Base-by-base conservation (phyloP, 2,329 filamentous ascomycete species). In the Alternaria incomplexa region DNA sequence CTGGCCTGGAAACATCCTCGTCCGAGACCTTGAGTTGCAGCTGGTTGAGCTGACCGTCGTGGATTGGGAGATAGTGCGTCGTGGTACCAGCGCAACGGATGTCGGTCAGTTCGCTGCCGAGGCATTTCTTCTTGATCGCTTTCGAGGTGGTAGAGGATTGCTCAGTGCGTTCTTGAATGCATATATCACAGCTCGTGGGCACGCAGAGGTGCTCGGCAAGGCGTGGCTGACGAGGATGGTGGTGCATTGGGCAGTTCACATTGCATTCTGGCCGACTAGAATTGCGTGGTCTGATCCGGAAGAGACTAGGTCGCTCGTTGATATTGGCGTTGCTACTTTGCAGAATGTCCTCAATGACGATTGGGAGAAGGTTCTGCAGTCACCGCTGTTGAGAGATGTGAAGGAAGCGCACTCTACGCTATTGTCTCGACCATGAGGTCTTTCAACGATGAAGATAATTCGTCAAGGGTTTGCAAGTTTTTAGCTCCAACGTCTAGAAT, bases 31-130 rank as follows among this genome's bases (percentile, higher is more conserved):
- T n/a, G 45, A 40, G 6, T 22, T 40, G 3, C 40, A 52, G 10
- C 5, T 63, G 0, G 26, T 57, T 4, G 55, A 65, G 5, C 50
- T 80, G 6, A 80, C 74, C 1, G 51, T 81, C 10, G 73, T 77
- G 9, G 78, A 81, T 45, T 81, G 78, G 78, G 78, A 81, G 52
- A 75, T 78, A 54, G 67, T 67, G 1, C 68, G 79, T 3, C 65
- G 75, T 3, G 80, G 79, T 5, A 73, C 55, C 4, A 72, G 72
- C 13, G 79, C 78, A 8, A 80, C 78, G 8, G 79, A 81, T 58
- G 73, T 79, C 1, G 79, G 69, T 3, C 79, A 80, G 43, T 81
- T 81, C 54, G 73, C 75, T 15, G 79, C 78, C 0, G 79, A 80
- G 56, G 71, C 79, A 5, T 80, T 73, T 40, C 66, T 81, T 6